phyloP scores from a whole-genome alignment of 768 basidiomycete genomes.

The Calocera cornea region DNA sequence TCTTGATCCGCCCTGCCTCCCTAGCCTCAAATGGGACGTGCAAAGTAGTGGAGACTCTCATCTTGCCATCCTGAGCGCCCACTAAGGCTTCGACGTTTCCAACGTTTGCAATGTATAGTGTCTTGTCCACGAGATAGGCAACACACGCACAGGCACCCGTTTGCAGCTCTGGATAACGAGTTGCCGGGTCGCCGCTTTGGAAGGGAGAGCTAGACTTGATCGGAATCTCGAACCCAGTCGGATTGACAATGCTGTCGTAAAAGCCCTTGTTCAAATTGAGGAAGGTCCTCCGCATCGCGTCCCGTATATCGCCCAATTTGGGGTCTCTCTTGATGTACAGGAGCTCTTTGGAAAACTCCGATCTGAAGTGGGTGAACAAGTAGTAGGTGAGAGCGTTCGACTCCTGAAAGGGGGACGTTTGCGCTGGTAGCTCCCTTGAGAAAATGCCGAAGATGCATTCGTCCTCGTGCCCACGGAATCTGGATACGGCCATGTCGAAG shows the following conservation, averaged over 20 bases:
- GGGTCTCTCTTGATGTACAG: conserved; percentile 30
- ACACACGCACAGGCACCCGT: conserved; percentile 77
- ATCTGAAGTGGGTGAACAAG: conserved; percentile 66
- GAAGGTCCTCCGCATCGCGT: conserved; percentile 80
- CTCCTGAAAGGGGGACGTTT: conserved; percentile 23
- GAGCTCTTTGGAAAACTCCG: conserved; percentile 48
- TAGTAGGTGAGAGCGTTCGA: conserved; percentile 64
- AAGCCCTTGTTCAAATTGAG: conserved; percentile 70
- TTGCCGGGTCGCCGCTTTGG: not conserved
- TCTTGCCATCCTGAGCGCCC: conserved; percentile 54
- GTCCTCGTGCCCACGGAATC: conserved; percentile 60
- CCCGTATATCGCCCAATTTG: conserved; percentile 42
- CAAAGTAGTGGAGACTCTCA: conserved; percentile 55
- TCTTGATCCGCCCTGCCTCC: conserved; percentile 77
- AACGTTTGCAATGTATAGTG: conserved; percentile 77
- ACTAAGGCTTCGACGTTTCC: conserved; percentile 77
- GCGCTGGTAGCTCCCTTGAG: conserved; percentile 50
- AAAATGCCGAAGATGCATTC: conserved; percentile 96
- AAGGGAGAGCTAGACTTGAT: not conserved
- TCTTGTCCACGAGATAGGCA: conserved; percentile 67
- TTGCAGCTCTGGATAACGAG: conserved; percentile 31
- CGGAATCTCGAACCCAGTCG: not conserved
- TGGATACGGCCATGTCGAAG: conserved; percentile 82
- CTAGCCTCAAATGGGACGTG: conserved; percentile 82
- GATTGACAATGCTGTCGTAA: conserved; percentile 43